Percentiles rank a stretch among this genome's conserved stretches.
phyloP scores from a whole-genome alignment of 768 basidiomycete genomes.

The Lactarius hengduanensis region DNA sequence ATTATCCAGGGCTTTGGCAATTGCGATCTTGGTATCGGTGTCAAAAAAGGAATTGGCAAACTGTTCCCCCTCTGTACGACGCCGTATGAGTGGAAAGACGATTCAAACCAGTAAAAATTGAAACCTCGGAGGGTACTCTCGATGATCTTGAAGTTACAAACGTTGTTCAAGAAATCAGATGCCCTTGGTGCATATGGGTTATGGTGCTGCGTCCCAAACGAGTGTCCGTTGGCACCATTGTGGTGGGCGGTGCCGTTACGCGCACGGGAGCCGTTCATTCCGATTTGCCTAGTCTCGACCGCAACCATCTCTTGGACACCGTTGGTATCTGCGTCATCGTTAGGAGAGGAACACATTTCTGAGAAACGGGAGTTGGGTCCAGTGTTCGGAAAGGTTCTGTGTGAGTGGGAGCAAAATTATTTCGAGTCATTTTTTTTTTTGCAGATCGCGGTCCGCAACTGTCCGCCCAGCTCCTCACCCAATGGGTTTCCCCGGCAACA shows the following conservation, averaged over 20 bases:
- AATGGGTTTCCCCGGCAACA: neutral
- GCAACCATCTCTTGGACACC: conserved; percentile 66
- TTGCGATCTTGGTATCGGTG: conserved; percentile 99
- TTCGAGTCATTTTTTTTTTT: neutral
- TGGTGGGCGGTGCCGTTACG: conserved; percentile 35
- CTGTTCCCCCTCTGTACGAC: conserved; percentile 89
- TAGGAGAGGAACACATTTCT: conserved; percentile 63
- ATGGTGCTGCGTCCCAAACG: conserved; percentile 41
- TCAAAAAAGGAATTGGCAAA: conserved; percentile 99
- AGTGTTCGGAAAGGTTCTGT: neutral
- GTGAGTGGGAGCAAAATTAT: neutral
- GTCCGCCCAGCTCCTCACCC: neutral
- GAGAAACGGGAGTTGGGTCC: neutral
- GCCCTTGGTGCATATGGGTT: conserved; percentile 92
- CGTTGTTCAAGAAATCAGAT: conserved; percentile 88
- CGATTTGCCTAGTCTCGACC: conserved; percentile 48
- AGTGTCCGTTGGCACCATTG: conserved; percentile 35
- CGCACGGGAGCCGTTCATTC: conserved; percentile 38
- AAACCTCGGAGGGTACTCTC: conserved; percentile 93
- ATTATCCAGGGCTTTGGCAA: conserved; percentile 95
- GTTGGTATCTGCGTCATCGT: conserved; percentile 47
- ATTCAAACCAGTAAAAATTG: conserved; percentile 31
- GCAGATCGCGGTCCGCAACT: neutral
- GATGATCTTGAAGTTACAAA: conserved; percentile 94
- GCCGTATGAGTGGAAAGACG: conserved; percentile 13